Conservation (phyloP, 306 rosid genomes). For the Hippophae rhamnoides region DNA sequence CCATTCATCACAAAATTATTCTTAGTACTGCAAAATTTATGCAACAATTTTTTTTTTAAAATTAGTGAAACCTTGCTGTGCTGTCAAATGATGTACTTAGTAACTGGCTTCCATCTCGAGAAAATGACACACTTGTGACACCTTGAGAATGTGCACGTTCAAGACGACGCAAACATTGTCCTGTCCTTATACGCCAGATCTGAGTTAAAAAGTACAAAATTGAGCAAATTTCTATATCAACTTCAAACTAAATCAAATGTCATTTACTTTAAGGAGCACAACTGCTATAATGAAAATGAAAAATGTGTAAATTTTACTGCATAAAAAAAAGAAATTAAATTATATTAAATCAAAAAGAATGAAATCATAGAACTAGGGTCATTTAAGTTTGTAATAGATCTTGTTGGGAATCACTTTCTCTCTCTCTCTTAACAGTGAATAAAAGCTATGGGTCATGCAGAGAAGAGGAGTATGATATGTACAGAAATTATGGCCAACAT, state of each 20-base stretch:
- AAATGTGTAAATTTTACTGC: no score
- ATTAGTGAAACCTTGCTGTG: slow-evolving; percentile 66
- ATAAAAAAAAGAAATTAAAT: no score
- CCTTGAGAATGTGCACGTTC: slow-evolving; percentile 95
- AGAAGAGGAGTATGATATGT: no score
- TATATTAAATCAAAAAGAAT: not conserved
- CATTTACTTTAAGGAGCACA: not conserved
- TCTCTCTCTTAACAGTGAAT: not conserved
- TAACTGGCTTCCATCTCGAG: slow-evolving; percentile 97
- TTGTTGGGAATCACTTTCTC: not conserved
- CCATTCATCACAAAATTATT: no score
- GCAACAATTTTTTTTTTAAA: slow-evolving; percentile 5
- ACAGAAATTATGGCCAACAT: no score
- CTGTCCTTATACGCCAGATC: slow-evolving; percentile 98
- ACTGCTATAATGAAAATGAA: no score
- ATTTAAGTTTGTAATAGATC: not conserved
- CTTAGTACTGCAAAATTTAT: no score
- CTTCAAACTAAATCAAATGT: not conserved
- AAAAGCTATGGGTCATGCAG: not conserved
- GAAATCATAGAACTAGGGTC: not conserved
- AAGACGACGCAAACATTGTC: slow-evolving; percentile 98
- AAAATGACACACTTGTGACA: slow-evolving; percentile 87
- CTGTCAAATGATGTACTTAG: slow-evolving; percentile 93
- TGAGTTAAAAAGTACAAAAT: slow-evolving; percentile 17
- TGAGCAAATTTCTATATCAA: not conserved